phyloP scores from a whole-genome alignment of 768 basidiomycete genomes.

The Naganishia friedmannii region DNA sequence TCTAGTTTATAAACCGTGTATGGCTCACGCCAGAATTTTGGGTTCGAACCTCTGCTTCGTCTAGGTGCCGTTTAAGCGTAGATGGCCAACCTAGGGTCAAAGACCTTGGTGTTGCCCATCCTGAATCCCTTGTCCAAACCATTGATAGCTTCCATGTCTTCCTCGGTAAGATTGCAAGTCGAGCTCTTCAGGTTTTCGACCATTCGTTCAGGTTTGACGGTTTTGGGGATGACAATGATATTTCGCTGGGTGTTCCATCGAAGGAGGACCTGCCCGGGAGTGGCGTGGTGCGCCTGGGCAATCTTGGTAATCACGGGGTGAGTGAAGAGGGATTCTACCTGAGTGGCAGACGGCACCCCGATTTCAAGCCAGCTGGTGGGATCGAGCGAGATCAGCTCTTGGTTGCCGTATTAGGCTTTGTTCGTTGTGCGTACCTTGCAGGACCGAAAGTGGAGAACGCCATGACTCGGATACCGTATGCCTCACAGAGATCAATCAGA shows the following conservation, averaged over 20 bases:
- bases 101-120: slow-evolving; percentile 68
- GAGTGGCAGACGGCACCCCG: slow-evolving; percentile 26
- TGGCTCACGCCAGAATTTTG: neutral
- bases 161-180: slow-evolving; percentile 59
- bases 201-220: slow-evolving; percentile 56
- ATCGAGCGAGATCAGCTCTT: neutral
- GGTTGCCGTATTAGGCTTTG: no score
- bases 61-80: slow-evolving; percentile 58
- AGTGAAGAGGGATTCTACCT: slow-evolving; percentile 27
- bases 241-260: slow-evolving; percentile 76
- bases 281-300: slow-evolving; percentile 11
- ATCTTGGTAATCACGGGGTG: slow-evolving; percentile 31
- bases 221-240: slow-evolving; percentile 74
- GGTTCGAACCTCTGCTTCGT: neutral
- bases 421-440: slow-evolving; percentile 25
- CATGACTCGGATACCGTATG: slow-evolving; percentile 38
- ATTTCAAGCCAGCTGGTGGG: slow-evolving; percentile 30
- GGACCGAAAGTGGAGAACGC: slow-evolving; percentile 40
- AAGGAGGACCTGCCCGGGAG: slow-evolving; percentile 66
- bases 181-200: slow-evolving; percentile 60
- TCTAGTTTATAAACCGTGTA: neutral
- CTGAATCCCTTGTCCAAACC: slow-evolving; percentile 64
- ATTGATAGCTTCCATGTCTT: slow-evolving; percentile 62
- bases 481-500: slow-evolving; percentile 30
- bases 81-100: slow-evolving; percentile 65